A percentile compares a stretch with the other conserved stretches of the same genome.
phyloP scores from a whole-genome alignment of 2,329 filamentous ascomycete genomes.

The Aureobasidium sp. region DNA sequence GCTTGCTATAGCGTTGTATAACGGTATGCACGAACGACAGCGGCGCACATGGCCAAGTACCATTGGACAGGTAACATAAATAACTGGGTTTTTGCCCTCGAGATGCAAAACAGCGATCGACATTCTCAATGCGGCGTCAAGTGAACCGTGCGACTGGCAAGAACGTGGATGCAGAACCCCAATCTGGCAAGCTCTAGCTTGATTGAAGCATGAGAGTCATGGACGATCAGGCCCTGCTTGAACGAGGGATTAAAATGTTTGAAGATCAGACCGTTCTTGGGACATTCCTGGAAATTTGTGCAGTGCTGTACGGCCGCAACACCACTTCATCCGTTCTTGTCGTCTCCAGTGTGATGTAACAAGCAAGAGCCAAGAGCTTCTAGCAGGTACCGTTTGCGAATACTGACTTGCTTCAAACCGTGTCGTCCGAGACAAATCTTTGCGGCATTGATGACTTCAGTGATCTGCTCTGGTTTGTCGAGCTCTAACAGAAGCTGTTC shows the following conservation, averaged over 20 bases:
- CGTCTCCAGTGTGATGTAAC: not conserved
- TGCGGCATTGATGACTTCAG: not conserved
- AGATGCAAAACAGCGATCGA: not conserved
- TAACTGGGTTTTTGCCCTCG: not conserved
- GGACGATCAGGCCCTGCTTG: not conserved
- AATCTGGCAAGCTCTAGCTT: not conserved
- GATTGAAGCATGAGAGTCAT: not conserved
- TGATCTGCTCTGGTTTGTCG: not conserved
- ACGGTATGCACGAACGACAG: not conserved
- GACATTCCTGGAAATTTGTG: too few species aligned
- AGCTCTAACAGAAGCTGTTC: not conserved
- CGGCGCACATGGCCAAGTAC: not conserved
- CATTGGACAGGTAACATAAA: not conserved
- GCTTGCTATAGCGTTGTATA: not conserved
- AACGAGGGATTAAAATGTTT: not conserved
- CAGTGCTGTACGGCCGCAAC: not conserved
- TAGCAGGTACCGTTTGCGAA: not conserved
- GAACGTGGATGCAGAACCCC: constrained; percentile 2
- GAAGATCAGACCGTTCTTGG: not conserved
- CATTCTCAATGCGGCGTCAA: not conserved
- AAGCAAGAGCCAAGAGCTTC: not conserved
- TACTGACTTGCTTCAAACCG: not conserved
- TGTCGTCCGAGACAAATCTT: not conserved
- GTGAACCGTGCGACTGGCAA: not conserved
- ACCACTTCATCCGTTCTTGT: not conserved